Evolutionary conservation across 2,329 filamentous ascomycete genomes (phyloP), one percentile per base, ranked within the genome.

Genomic region (Boeremia exigua): DNA sequence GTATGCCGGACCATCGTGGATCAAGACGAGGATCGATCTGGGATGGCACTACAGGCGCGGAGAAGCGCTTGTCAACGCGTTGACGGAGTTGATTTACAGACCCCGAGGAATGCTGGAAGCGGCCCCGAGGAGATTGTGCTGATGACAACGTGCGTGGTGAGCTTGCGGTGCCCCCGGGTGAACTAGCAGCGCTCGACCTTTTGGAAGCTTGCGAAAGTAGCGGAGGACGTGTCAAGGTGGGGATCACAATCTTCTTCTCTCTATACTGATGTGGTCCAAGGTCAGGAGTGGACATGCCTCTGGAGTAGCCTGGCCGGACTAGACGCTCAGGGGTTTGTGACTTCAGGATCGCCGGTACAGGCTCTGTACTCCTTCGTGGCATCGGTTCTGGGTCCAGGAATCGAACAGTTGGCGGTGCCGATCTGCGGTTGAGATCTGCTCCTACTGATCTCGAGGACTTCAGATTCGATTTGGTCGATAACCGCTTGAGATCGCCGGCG

Each of bases 351-450:
- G 23, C 32, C 19, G 34, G 47, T 15, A 25, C 37, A 38, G 43
- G 27, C 15, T 30, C 48, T 45, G n/a, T 49, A 28, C 23, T 54
- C 12, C 36, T 58, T 5, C 44, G 59, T 25, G 56, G 52, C 15
- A 56, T 25, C 9, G 54, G 56, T 34, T 66, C 61, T 48, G 66
- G 61, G 11, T 69, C 61, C 17, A 60, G 49, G 28, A 72, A 72
- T 23, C 65, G 61, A 34, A 72, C 69, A 11, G 59, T 61, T 6
- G 67, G 54, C 19, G 63, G 62, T 25, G 62, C 61, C 17, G 66
- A 60, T 52, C 54, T 63, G 17, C 56, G 54, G 23, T 54, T 59
- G 9, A 55, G 34, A 14, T 50, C 49, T 8, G 40, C 54, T 32
- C 47, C 50, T 30, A 57, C 48, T 45, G 61, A 66, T 29, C 59